Conservation (phyloP, 208 protist species). For the Endotrypanum monterogeii region DNA sequence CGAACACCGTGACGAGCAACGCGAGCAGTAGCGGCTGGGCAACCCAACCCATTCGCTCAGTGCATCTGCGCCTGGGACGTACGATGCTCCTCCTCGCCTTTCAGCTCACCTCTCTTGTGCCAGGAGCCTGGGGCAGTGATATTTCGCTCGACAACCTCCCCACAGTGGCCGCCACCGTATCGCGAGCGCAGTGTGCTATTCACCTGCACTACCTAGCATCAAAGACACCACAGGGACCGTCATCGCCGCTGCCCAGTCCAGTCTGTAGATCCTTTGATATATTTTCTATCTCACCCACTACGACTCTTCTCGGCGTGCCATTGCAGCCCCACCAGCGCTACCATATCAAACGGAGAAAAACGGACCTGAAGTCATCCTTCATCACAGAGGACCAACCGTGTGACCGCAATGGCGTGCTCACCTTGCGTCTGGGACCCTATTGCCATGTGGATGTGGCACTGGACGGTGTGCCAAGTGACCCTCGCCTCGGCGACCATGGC, state of each 20-base stretch:
- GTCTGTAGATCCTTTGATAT: slow-evolving; percentile 28
- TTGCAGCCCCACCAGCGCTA: slow-evolving; percentile 48
- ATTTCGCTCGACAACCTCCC: background rate
- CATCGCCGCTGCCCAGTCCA: background rate
- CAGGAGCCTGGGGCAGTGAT: background rate
- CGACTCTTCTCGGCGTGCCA: slow-evolving; percentile 30
- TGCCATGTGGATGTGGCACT: slow-evolving; percentile 28
- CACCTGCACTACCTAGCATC: slow-evolving; percentile 16
- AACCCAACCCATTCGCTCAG: background rate
- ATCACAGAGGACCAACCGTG: background rate
- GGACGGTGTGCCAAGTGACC: background rate
- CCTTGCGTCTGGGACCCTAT: slow-evolving; percentile 18
- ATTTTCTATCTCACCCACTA: slow-evolving; percentile 16
- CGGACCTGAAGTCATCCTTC: background rate
- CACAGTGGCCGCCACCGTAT: slow-evolving; percentile 9
- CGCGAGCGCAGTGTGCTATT: slow-evolving; percentile 26
- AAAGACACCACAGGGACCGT: background rate
- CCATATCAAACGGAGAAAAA: slow-evolving; percentile 17
- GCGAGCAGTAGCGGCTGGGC: slow-evolving; percentile 2
- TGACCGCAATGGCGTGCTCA: slow-evolving; percentile 2
- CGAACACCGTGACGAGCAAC: background rate
- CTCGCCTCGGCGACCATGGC: background rate
- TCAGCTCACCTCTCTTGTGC: background rate
- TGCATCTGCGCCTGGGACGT: slow-evolving; percentile 16
- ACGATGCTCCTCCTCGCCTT: background rate